Conservation (phyloP, 169 alveolate genomes). For the Plasmodium blacklocki region DNA sequence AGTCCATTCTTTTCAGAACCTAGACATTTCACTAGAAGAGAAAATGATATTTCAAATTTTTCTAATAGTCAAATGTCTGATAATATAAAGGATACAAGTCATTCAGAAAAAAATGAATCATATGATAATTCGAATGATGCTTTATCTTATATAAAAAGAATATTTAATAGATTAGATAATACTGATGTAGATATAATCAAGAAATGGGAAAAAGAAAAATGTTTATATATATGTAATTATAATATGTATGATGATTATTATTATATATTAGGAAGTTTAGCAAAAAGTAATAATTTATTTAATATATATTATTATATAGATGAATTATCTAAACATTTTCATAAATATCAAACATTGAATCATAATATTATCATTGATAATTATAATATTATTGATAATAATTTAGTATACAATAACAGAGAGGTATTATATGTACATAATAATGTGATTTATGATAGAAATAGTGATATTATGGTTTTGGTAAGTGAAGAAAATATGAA, state of each 20-base stretch:
- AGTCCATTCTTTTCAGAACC: background rate
- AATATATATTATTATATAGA: slow-evolving; percentile 51
- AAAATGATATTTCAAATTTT: background rate
- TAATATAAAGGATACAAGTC: background rate
- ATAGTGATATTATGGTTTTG: slow-evolving; percentile 34
- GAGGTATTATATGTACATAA: slow-evolving; percentile 38
- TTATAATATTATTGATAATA: slow-evolving; percentile 13
- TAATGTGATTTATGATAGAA: slow-evolving; percentile 34
- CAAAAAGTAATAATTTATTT: slow-evolving; percentile 38
- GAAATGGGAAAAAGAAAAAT: slow-evolving; percentile 71
- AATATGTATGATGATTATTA: slow-evolving; percentile 74
- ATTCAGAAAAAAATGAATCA: background rate
- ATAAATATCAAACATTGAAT: slow-evolving; percentile 31
- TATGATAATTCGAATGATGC: background rate
- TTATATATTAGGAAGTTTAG: slow-evolving; percentile 63
- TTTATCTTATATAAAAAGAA: slow-evolving; percentile 25
- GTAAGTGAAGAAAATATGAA: slow-evolving; percentile 36
- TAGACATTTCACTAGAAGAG: background rate
- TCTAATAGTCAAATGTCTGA: background rate
- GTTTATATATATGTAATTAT: slow-evolving; percentile 59
- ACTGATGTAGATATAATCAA: slow-evolving; percentile 58
- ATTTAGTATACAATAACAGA: slow-evolving; percentile 7
- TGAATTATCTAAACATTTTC: slow-evolving; percentile 28
- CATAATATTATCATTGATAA: slow-evolving; percentile 48
- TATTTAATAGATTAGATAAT: slow-evolving; percentile 52